Base-by-base conservation (phyloP, 1,139 yeast species). In the Dujonia santamariae region DNA sequence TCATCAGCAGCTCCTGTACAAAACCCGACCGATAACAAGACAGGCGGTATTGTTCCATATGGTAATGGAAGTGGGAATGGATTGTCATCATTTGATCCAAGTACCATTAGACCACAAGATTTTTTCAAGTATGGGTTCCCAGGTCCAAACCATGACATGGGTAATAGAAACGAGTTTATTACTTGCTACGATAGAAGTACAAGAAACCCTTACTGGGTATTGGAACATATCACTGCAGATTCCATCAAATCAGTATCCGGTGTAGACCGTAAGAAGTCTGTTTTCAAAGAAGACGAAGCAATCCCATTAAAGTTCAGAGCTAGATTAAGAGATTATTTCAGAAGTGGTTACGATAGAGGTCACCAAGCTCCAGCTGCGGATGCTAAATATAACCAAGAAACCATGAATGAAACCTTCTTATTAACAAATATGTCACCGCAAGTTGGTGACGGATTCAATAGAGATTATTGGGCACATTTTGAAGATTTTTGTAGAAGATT, bases 341-440 rank as follows among this genome's bases (percentile, higher is more conserved):
- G 97, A 45, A 82, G 95, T 33, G 99, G 99, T 1, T 92, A 86
- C 59, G 99, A 92, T 55, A 68, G 98, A 45, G 99, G 99, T 3
- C 99, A 92, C 58, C 86, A 85, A 51, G 97, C 96, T 0, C 97
- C 99, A 2, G 98, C 98, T 4, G 98, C 98, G 1, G 86, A 92
- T 57, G 97, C 97, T 25, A 88, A 87, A 55, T 92, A 76, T 60
- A 77, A 79, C 23, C 98, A 92, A 57, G 51, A 59, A 16, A 97
- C 97, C 9, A 90, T 94, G 97, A 83, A 92, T 56, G 96, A 90
- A 57, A 94, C 98, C 0, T 92, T 92, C 50, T 78, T 69, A 45
- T 66, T 94, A 48, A 80, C 96, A 15, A 92, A 92, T 56, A 92
- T 92, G 72, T 78, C 95, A 8, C 99, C 99, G 1, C 99, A 92